Evolutionary conservation across 768 basidiomycete species (phyloP), one percentile per base, ranked within the genome.

Genomic region (Mycena haematopus): DNA sequence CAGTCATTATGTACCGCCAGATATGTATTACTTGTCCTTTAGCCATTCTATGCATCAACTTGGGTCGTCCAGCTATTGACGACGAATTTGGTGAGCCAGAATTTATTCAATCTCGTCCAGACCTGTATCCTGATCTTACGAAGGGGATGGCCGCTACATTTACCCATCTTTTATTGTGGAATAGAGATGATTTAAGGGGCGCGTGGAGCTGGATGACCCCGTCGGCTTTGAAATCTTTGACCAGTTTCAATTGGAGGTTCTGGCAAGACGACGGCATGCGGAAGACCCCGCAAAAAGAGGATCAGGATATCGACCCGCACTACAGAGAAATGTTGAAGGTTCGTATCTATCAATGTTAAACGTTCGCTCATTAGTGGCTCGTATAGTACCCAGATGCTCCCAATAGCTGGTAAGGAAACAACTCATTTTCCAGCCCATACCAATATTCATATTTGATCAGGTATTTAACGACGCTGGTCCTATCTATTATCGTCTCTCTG

Each of bases 241-340:
- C 67, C 11, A 72, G 72, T 49, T 76, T 81, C 60, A 68, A 80
- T 58, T 80, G 75, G 74, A 75, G 66, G 61, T 78, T 82, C 72
- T 82, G 81, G 81, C 63, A 70, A 55, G 75, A 79, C 49, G 72
- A 78, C 57, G 79, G 79, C 21, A 75, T 78, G 69, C 72, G 79
- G 21, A 71, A 75, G 21, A 53, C n/a, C 71, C 13, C 58, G 52
- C 1, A 62, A 70, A 55, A 70, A 14, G 61, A 66, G 2, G 72
- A 77, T 24, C 70, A 68, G 27, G 76, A 79, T 25, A 69, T 82
- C 7, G 82, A 83, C 56, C 82, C 82, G 8, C 82, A 83, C 67
- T 83, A 83, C 65, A 72, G 72, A n/a, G 77, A 83, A 64, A 83
- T 83, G 82, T 73, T 82, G 19, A 83, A 82, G 76, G 81, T 78